phyloP scores from a whole-genome alignment of 176 grass and related monocot genomes.

The Tillandsia leiboldiana region DNA sequence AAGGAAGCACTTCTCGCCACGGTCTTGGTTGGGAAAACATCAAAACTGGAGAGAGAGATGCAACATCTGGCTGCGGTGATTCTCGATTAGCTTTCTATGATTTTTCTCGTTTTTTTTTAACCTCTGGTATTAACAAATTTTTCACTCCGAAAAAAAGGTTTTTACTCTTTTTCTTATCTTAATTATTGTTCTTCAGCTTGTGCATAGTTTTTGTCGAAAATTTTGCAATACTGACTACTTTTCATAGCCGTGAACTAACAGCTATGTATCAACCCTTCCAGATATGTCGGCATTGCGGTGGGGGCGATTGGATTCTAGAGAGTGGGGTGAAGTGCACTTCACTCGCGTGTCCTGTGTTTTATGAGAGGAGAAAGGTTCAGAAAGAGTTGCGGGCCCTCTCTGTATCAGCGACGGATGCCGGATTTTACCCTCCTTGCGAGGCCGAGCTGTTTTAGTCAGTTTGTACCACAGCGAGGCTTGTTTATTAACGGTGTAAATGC shows the following conservation, averaged over 20 bases:
- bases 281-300: constrained; percentile 77
- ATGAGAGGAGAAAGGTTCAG: constrained; percentile 69
- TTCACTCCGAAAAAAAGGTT: not conserved
- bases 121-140: too few relatives aligned
- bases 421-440: constrained; percentile 53
- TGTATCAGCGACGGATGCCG: constrained; percentile 39
- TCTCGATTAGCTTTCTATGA: constrained; percentile 8
- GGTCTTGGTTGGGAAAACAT: constrained; percentile 48
- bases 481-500: constrained; percentile 19
- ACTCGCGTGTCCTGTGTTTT: constrained; percentile 78
- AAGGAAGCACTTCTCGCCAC: constrained; percentile 48
- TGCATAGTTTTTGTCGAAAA: not conserved
- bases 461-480: constrained; percentile 1
- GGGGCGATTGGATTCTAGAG: constrained; percentile 60
- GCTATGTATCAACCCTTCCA: constrained; percentile 23
- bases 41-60: constrained; percentile 70
- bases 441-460: constrained; percentile 50
- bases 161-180: too few relatives aligned
- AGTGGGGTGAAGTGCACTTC: constrained; percentile 71
- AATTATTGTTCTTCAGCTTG: not conserved
- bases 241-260: constrained; percentile 7
- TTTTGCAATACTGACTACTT: not conserved
- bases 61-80: constrained; percentile 78
- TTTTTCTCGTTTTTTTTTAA: not conserved
- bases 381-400: constrained; percentile 42